A percentile compares a stretch with the other conserved stretches of the same genome.
These are phyloP conservation scores for Perkinsus marinus DNA, from an alignment of 169 alveolate species.

Conservation along the genomic window DNA sequence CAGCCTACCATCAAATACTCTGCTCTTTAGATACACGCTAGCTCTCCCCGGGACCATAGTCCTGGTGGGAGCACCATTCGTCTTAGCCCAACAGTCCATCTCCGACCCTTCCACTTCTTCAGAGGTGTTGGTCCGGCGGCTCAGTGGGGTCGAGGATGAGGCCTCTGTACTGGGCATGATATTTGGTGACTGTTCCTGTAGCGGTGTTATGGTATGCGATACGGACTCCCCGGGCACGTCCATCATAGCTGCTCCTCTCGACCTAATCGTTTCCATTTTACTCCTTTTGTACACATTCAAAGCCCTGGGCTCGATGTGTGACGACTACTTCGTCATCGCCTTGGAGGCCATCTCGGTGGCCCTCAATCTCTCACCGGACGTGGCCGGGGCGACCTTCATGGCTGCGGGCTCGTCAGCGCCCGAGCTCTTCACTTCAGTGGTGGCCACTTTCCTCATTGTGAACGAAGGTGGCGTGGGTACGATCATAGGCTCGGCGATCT, in stretches of 20 bases:
- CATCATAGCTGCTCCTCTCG: neutral
- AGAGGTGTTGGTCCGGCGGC: neutral
- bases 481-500: conserved; percentile 19
- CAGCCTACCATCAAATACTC: too few species aligned
- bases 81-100: too few species aligned
- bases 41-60: too few species aligned
- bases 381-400: conserved; percentile 25
- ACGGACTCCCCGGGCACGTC: neutral
- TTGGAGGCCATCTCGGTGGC: neutral
- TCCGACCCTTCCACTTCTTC: neutral
- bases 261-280: neutral
- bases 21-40: too few species aligned
- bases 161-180: neutral
- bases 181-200: neutral
- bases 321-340: neutral
- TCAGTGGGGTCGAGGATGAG: neutral
- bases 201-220: neutral
- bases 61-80: too few species aligned
- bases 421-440: conserved; percentile 13
- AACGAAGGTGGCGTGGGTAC: conserved; percentile 15
- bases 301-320: neutral
- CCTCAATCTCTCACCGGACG: conserved; percentile 4
- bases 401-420: conserved; percentile 26
- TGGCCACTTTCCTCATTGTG: neutral
- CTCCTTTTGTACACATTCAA: neutral